Base-by-base conservation (phyloP, 129 eudicot genomes). In the sunflower (Helianthus annuus) region DNA sequence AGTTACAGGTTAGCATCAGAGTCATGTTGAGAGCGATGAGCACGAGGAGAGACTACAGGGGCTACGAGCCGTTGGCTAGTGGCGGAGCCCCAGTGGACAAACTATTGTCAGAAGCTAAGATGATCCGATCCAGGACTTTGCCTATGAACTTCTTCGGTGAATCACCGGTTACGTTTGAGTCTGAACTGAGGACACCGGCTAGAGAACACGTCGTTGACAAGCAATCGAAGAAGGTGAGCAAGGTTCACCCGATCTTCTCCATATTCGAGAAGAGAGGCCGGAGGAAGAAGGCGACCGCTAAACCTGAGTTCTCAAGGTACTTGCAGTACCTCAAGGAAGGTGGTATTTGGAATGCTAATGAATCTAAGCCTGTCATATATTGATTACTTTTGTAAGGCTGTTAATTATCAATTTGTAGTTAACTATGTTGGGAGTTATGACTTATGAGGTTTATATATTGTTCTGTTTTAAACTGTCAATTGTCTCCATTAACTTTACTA, bases 261-360 rank as follows among this genome's bases (percentile, higher is more conserved):
- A 60, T 87, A 4, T 87, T 87, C 24, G 87, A 81, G 40, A 76
- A 60, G 68, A 71, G 83, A 36, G 71, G 79, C 0, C 42, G 77
- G 11, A 69, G 74, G 82, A 85, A 85, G 89, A 90, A 83, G 79
- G 85, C 88, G 3, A 85, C 95, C 0, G 95, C 97, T 4, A 90
- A 77, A 70, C 97, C 97, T 1, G 97, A 87, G 68, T 87, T 90
- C 36, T 79, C 88, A 2, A 81, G 97, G 77, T 90, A 90, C 66
- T 16, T 90, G 79, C 77, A 85, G 73, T 90, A 90, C 66, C 77
- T 87, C 24, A 90, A 77, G 81, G 97, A 90, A 54, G 97, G 95
- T 36, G 97, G 95, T 48, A 64, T 48, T 7, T 79, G 83, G 89
- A 84, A 84, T 66, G 15, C 70, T 15, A 75, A 79, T 29, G 70